Evolutionary conservation across 345 rosid genomes (phyloP).

Genomic region (Acer negundo): DNA sequence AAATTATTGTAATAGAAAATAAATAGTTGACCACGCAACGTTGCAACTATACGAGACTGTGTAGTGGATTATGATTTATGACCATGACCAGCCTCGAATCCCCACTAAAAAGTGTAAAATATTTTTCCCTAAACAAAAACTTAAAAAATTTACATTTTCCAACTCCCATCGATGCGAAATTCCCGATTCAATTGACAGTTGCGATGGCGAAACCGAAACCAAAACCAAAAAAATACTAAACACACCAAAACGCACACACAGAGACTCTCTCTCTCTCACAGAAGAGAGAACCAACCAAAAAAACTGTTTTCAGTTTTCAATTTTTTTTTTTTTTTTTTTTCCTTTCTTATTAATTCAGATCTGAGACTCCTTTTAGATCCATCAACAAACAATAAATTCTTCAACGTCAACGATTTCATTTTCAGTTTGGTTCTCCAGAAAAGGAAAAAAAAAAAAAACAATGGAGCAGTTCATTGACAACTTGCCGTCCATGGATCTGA

Average conservation of each 20-base stretch:
- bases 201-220: constrained; percentile 26
- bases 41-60: too few relatives aligned
- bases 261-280: not conserved
- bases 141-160: not conserved
- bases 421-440: constrained; percentile 31
- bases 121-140: not conserved
- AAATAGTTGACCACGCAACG: too few relatives aligned
- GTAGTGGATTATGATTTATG: too few relatives aligned
- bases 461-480: constrained; percentile 68
- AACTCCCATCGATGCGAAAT: not conserved
- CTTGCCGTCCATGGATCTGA: constrained; percentile 93
- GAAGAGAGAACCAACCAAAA: not conserved
- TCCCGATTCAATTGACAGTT: constrained; percentile 27
- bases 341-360: constrained; percentile 12
- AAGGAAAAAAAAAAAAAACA: constrained; percentile 15
- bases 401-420: not conserved
- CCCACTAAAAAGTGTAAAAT: too few relatives aligned
- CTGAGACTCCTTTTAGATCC: constrained; percentile 15
- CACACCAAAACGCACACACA: constrained; percentile 8
- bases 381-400: not conserved
- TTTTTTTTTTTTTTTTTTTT: constrained; percentile 1
- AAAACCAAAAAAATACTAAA: constrained; percentile 3
- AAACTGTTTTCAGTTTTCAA: not conserved
- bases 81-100: too few relatives aligned
- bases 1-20: too few relatives aligned